Base-by-base conservation (phyloP, 805 yeast species). In the Brettanomyces sp. region DNA sequence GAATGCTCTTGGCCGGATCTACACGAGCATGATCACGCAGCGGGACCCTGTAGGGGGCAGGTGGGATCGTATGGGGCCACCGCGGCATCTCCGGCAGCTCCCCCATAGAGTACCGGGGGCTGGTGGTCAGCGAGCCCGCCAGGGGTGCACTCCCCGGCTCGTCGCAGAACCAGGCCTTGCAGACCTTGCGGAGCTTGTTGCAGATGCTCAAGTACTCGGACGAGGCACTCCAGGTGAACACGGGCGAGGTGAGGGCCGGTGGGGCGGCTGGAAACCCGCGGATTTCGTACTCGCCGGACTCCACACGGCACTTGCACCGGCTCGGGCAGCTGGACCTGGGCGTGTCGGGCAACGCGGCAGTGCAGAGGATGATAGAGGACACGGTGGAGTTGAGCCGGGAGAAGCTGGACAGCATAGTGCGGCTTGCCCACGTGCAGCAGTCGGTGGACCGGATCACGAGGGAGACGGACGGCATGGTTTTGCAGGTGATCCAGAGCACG, bases 361-460 rank as follows among this genome's bases (percentile, higher is more conserved):
- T 88, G 9, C 67, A 70, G 41, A 58, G 75, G 12, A 64, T 89
- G 23, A 74, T 82, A 1, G 77, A 71, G 14, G 95, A 89, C 55
- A 85, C 95, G 0, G 76, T 79, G 49, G 58, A 58, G 0, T 55
- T 83, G 23, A 79, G 82, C 1, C 70, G 70, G 43, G 77, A 74
- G 14, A 90, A 90, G 60, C 72, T 86, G 3, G 87, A 82, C 44
- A 73, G 85, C 0, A 72, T 88, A 18, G 68, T 78, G 14, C 69
- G 96, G 56, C 69, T 85, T 45, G 81, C 86, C 12, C 84, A 89
- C 49, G 77, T 87, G 2, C 68, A 86, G 49, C 78, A 82, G 46
- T 88, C 83, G 59, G 80, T 85, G 21, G 83, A 83, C 51, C 82
- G 79, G 54, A 79, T 89, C 43, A 84, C 86, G 45, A 76, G 73